Conservation (phyloP, 2,329 filamentous ascomycete genomes). For the Coniochaeta sp. region DNA sequence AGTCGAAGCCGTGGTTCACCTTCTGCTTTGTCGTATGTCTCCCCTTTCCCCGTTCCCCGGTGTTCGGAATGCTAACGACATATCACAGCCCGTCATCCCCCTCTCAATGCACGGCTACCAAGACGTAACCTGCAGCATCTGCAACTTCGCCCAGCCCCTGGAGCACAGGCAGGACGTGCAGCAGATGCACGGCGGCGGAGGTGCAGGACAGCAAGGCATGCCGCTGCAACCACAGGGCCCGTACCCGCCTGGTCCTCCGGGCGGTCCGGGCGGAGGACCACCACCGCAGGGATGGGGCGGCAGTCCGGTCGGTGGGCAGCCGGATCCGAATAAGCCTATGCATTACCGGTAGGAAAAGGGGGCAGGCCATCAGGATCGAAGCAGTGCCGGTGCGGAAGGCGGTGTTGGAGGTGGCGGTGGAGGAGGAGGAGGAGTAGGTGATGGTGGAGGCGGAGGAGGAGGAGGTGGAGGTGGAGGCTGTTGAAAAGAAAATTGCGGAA, state of each 20-base stretch:
- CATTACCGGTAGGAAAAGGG: slow-evolving; percentile 12
- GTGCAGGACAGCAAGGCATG: slow-evolving; percentile 24
- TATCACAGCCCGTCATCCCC: slow-evolving; percentile 57
- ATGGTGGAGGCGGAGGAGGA: neutral
- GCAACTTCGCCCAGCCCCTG: slow-evolving; percentile 66
- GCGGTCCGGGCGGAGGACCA: no score
- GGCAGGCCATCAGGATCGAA: neutral
- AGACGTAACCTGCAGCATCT: slow-evolving; percentile 68
- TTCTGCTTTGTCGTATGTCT: slow-evolving; percentile 64
- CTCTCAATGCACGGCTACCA: slow-evolving; percentile 61
- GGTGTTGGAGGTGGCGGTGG: no score
- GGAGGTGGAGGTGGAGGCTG: no score
- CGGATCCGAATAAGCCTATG: slow-evolving; percentile 18
- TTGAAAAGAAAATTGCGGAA: no score
- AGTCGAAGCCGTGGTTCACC: slow-evolving; percentile 67
- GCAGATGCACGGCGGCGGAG: slow-evolving; percentile 37
- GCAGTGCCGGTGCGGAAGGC: no score
- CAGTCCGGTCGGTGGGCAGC: slow-evolving; percentile 4
- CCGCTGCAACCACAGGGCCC: slow-evolving; percentile 25
- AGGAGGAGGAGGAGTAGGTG: no score
- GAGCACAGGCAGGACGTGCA: slow-evolving; percentile 49
- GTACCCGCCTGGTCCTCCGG: slow-evolving; percentile 18
- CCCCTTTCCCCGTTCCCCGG: neutral
- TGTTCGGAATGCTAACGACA: neutral
- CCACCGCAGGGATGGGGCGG: slow-evolving; percentile 25